Evolutionary conservation across 768 basidiomycete species (phyloP).

Genomic region (Cystoderma amianthinum): DNA sequence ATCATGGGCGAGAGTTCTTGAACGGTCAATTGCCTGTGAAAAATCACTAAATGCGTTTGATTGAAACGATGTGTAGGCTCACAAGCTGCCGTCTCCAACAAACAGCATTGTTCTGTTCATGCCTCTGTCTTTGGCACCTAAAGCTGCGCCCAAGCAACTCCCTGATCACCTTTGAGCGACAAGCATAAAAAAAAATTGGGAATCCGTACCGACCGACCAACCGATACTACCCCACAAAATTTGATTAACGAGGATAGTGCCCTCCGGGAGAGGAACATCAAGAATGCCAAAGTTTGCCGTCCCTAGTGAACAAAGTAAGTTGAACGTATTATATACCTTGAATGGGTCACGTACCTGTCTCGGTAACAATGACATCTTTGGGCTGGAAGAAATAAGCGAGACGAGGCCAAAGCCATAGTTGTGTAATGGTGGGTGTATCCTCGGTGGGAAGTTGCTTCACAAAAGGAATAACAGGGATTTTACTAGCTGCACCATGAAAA

Average conservation of each 20-base stretch:
- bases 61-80: constrained; percentile 17
- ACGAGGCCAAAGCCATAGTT: constrained; percentile 82
- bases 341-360: constrained; percentile 73
- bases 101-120: constrained; percentile 74
- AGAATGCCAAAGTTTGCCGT: constrained; percentile 84
- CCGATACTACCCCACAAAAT: constrained; percentile 93
- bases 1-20: constrained; percentile 88
- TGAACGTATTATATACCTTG: too few species aligned
- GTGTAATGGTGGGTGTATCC: constrained; percentile 50
- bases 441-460: constrained; percentile 42
- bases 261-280: constrained; percentile 72
- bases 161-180: too few species aligned
- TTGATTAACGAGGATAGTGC: constrained; percentile 61
- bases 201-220: constrained; percentile 72
- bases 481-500: constrained; percentile 28
- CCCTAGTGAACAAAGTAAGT: constrained; percentile 23
- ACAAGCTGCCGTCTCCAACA: constrained; percentile 81
- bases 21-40: constrained; percentile 62
- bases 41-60: constrained; percentile 1
- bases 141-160: constrained; percentile 68
- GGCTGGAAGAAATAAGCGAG: constrained; percentile 64
- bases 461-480: constrained; percentile 41
- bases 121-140: constrained; percentile 64
- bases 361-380: constrained; percentile 75
- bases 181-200: too few species aligned